Base-by-base conservation (phyloP, 306 rosid genomes). In the Cicer arietinum region DNA sequence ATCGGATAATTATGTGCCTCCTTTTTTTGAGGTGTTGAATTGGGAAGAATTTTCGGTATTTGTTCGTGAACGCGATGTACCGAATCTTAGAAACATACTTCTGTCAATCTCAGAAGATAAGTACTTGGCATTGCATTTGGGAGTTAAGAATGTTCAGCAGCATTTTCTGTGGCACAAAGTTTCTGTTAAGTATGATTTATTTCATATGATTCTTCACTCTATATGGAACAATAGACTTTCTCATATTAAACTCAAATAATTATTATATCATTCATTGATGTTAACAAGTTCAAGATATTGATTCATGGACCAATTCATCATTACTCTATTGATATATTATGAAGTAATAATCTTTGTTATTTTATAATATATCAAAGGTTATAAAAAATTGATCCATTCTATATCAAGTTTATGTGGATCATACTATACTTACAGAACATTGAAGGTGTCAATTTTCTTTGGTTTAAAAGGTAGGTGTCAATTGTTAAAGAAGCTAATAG, bases 141-240 rank as follows among this genome's bases (percentile, higher is more conserved):
- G 88, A 75, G 90, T 92, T 10, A 86, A 83, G 78, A 80, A 69
- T 84, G 94, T 90, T 56, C 91, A 83, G 30, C 82, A 72, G 45
- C 94, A 90, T 75, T 94, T 94, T 79, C 69, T 84, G 68, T 90
- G 96, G 97, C 89, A 90, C 63, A 78, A 76, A 71, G 56, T 48
- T 37, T 86, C 96, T 35, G 89, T 81, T 16, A 86, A 81, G 84
- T 90, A 87, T 83, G 97, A 90, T 69, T 63, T 90, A 41, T 92
- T 88, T 84, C 93, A 90, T 60, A 90, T 92, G 97, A 80, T 82
- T 45, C 96, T 88, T 81, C 96, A 93, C 56, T 80, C 96, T 41
- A 76, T 89, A 53, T 93, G 97, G 97, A 76, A 87, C 81, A 89
- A 69, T 25, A 84, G 96, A 80, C 78, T 93, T 76, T 84, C 81